Percentiles rank a stretch among this genome's conserved stretches.
phyloP scores from a whole-genome alignment of 192 early-diverging fungal genomes.

The Chytriomyces sp. region DNA sequence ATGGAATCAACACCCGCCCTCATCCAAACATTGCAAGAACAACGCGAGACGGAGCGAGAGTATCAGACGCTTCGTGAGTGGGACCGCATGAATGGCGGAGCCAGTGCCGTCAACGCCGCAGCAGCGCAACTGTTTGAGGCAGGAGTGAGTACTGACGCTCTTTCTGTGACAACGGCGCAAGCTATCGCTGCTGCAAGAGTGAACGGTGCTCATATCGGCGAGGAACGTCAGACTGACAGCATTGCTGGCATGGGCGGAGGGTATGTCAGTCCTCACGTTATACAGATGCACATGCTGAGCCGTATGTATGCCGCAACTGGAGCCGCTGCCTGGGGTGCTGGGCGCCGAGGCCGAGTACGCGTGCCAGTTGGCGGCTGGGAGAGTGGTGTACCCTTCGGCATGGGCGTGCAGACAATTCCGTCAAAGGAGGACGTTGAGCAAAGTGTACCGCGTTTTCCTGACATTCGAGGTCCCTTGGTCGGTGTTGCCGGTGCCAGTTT shows the following conservation, averaged over 20 bases:
- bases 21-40: background rate
- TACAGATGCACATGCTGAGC: conserved; percentile 33
- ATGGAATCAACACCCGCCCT: background rate
- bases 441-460: conserved; percentile 6
- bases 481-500: conserved; percentile 11
- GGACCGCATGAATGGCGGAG: conserved; percentile 21
- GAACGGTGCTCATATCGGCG: background rate
- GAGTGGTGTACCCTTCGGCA: conserved; percentile 22
- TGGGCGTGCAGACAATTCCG: conserved; percentile 30
- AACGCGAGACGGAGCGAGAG: conserved; percentile 22
- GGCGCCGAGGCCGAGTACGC: conserved; percentile 8
- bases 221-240: background rate
- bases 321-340: conserved; percentile 27
- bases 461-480: conserved; percentile 22
- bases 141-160: background rate
- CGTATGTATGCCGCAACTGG: conserved; percentile 18
- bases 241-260: conserved; percentile 8
- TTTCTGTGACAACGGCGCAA: background rate
- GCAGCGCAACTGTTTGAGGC: conserved; percentile 14
- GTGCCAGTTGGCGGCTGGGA: conserved; percentile 36
- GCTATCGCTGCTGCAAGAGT: background rate
- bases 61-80: conserved; percentile 28
- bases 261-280: conserved; percentile 31
- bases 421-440: background rate
- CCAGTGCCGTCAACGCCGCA: conserved; percentile 17